Percentiles rank a stretch among this genome's conserved stretches.
phyloP scores from a whole-genome alignment of 2,329 filamentous ascomycete species.

The Xylariaceae sp. region DNA sequence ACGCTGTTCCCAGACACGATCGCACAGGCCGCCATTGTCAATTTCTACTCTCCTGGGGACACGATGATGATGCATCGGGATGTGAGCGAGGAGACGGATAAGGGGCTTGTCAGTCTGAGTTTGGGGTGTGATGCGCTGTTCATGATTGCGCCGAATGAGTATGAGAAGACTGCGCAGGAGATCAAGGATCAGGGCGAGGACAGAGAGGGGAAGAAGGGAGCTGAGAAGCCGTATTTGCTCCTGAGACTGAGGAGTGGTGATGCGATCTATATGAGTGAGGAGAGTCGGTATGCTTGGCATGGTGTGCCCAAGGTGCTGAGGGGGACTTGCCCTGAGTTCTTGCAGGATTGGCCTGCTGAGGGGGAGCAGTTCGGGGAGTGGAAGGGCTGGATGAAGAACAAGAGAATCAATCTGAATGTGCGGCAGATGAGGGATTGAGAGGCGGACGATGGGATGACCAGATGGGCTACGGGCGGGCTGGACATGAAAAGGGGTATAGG shows the following conservation, averaged over 20 bases:
- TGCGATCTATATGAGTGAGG: slow-evolving; percentile 81
- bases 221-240: slow-evolving; percentile 49
- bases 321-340: slow-evolving; percentile 70
- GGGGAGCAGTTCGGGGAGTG: slow-evolving; percentile 58
- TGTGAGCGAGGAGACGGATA: slow-evolving; percentile 79
- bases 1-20: slow-evolving; percentile 70
- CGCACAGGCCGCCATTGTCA: slow-evolving; percentile 88
- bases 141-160: slow-evolving; percentile 64
- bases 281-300: slow-evolving; percentile 88
- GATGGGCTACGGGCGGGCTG: too few relatives aligned
- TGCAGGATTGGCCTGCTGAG: slow-evolving; percentile 69
- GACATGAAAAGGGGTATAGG: too few relatives aligned
- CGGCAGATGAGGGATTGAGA: slow-evolving; percentile 72
- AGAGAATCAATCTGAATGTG: slow-evolving; percentile 89
- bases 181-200: slow-evolving; percentile 15
- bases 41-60: slow-evolving; percentile 86
- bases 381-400: slow-evolving; percentile 83
- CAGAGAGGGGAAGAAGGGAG: slow-evolving; percentile 20
- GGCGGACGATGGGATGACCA: background rate
- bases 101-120: slow-evolving; percentile 78
- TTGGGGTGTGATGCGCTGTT: slow-evolving; percentile 90
- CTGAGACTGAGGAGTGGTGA: slow-evolving; percentile 78
- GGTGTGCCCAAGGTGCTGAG: slow-evolving; percentile 83
- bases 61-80: slow-evolving; percentile 91
- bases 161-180: slow-evolving; percentile 4